A percentile compares a stretch with the other conserved stretches of the same genome.
Evolutionary conservation across 768 basidiomycete species (phyloP).

Genomic region (Suillus brevipes): DNA sequence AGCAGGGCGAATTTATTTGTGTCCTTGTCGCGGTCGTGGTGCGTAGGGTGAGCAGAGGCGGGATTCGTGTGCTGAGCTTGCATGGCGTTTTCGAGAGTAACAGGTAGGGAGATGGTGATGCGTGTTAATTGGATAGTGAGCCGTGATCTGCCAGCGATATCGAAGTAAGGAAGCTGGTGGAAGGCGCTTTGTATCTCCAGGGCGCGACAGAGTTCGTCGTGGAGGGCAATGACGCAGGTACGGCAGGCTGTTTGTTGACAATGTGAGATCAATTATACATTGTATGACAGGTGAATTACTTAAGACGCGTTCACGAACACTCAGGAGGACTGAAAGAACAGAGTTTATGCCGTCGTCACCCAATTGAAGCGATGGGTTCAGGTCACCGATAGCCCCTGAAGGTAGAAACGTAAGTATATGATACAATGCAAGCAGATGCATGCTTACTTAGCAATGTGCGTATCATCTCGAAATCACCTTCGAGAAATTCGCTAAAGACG

Average conservation of each 20-base stretch:
- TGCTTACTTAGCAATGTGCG: conserved; percentile 69
- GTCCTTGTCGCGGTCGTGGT: conserved; percentile 21
- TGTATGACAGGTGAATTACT: conserved; percentile 44
- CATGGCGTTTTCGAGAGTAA: conserved; percentile 71
- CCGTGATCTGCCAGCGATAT: conserved; percentile 72
- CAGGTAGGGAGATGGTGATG: conserved; percentile 72
- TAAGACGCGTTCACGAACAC: conserved; percentile 72
- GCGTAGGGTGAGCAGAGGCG: conserved; percentile 15
- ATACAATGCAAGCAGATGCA: not conserved
- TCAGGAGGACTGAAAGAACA: conserved; percentile 67
- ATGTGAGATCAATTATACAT: not conserved
- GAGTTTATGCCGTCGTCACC: conserved; percentile 79
- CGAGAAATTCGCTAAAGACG: conserved; percentile 79
- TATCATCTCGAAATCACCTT: conserved; percentile 86
- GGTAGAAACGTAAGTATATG: conserved; percentile 1
- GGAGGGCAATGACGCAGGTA: conserved; percentile 72
- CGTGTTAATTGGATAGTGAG: conserved; percentile 77
- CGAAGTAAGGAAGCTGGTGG: conserved; percentile 73
- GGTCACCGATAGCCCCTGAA: conserved; percentile 72
- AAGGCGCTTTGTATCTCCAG: conserved; percentile 81
- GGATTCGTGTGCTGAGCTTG: conserved; percentile 39
- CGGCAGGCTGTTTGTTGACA: conserved; percentile 58
- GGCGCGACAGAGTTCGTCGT: conserved; percentile 71
- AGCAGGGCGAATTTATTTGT: conserved; percentile 40
- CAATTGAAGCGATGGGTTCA: conserved; percentile 75